Evolutionary conservation across 2,329 filamentous ascomycete species (phyloP), one percentile per base, ranked within the genome.

Genomic region (Fusarium udum): DNA sequence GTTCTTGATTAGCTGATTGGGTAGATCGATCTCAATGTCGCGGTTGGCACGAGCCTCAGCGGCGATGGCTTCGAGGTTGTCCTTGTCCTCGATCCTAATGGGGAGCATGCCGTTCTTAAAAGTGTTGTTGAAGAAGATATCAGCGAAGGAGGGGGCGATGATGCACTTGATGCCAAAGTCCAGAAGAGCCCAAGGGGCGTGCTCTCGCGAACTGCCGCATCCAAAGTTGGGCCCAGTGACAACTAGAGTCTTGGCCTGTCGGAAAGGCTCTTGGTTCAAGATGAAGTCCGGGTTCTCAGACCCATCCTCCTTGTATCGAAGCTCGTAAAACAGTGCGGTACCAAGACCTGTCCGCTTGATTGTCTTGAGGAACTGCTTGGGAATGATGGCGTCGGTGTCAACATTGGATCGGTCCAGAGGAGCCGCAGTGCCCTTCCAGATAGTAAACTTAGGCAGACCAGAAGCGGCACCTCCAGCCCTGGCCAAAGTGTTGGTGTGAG

Each of bases 61-160:
- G 42, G 93, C 91, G 73, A 98, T 91, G 70, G 87, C 87, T 48
- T 92, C 87, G 8, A 98, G 85, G 37, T 89, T 87, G 3, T 84
- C 86, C 74, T 90, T 84, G 81, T 95, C 90, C 37, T 88, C 85
- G 80, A 98, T 92, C 67, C 88, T 84, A 69, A 98, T 90, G 53
- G 95, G 95, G 72, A 98, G 87, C 96, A 98, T 98, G 85, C 95
- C 95, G 86, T 99, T 99, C 89, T 99, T 98, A 90, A 98, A 98
- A n/a, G 93, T 96, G 87, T 99, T 99, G 90, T 97, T 98, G 90
- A 95, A 97, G 90, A 98, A 98, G 83, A 99, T 99, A 67, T 84
- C 83, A 67, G 83, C 85, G 71, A 89, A 90, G 3, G 93, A 95
- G 3, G 94, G 94, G 2, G 95, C 96, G 77, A 98, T 97, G 79